Evolutionary conservation across 2,329 filamentous ascomycete species (phyloP).

Genomic region (Penicillium palitans): DNA sequence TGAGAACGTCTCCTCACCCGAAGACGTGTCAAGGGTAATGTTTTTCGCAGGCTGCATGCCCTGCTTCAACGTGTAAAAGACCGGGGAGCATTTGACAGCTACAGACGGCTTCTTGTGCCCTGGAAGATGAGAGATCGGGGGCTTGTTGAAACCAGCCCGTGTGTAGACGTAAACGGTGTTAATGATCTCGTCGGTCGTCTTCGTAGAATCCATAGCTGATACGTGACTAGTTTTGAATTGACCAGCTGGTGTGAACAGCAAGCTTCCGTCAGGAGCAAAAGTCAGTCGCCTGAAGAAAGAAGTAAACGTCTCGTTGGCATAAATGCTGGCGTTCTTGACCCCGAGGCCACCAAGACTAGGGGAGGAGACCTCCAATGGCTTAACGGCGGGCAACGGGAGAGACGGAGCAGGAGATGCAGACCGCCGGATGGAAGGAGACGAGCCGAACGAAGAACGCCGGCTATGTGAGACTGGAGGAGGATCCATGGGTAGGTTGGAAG

Average conservation of each 20-base stretch:
- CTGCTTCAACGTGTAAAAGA: conserved; percentile 80
- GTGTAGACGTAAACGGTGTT: conserved; percentile 99
- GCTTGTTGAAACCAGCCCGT: conserved; percentile 91
- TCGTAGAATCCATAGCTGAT: conserved; percentile 65
- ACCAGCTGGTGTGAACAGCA: conserved; percentile 90
- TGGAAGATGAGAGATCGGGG: conserved; percentile 89
- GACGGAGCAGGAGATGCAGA: conserved; percentile 93
- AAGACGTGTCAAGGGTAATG: conserved; percentile 93
- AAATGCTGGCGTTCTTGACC: conserved; percentile 82
- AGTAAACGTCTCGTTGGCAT: conserved; percentile 93
- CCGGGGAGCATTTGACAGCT: conserved; percentile 88
- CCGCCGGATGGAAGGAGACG: conserved; percentile 72
- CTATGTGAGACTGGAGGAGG: conserved; percentile 90
- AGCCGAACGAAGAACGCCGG: conserved; percentile 87
- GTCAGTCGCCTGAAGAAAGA: conserved; percentile 94
- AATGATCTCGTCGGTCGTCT: conserved; percentile 78
- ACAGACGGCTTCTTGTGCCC: conserved; percentile 98
- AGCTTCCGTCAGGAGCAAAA: conserved; percentile 91
- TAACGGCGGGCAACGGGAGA: conserved; percentile 89
- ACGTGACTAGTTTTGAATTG: conserved; percentile 83
- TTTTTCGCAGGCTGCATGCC: conserved; percentile 70
- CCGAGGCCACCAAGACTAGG: conserved; percentile 64
- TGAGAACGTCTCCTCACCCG: conserved; percentile 77
- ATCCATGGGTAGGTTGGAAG: conserved; percentile 90
- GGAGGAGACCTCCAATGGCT: conserved; percentile 88